Base-by-base conservation (phyloP, 768 basidiomycete species). In the Lactifluus subvellereus region DNA sequence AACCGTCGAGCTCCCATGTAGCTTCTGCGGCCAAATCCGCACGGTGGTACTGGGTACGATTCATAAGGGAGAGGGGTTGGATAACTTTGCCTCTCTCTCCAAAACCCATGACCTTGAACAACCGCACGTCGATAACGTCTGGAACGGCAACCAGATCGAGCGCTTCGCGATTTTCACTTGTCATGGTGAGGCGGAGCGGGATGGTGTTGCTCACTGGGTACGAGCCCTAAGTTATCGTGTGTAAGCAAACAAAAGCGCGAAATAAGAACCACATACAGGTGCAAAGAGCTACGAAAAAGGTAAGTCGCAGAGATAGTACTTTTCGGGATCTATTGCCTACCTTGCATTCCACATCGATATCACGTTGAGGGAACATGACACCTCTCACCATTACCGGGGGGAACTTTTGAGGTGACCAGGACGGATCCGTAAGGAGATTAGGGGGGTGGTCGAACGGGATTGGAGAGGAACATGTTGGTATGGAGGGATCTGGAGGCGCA, bases 21-120 rank as follows among this genome's bases (percentile, higher is more conserved):
- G 66, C 66, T 5, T 4, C 51, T 35, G 50, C 66, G 7, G 6
- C 64, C 32, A 40, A 50, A 6, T 61, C 48, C 4, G 20, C 20
- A 16, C 53, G 32, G 54, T 65, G 45, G 42, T 58, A 65, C 40
- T 51, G 33, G 22, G 6, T 30, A 16, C 53, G 64, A 35, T 61
- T 33, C 27, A 0, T 47, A 13, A 57, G 56, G 7, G 43, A 40
- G 11, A 64, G n/a, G 5, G 64, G 64, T 14, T 27, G 20, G 16
- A 53, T 8, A 14, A 22, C 27, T 9, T 38, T 30, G 22, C 48
- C 45, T 10, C 47, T 14, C 6, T 65, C 27, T 49, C 66, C 66
- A 35, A 65, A 67, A 16, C 42, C 64, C 18, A 67, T 22, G 38
- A 57, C 49, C 47, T 65, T 67, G 9, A 58, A 30, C 16, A 67